phyloP scores from a whole-genome alignment of 768 basidiomycete genomes.

The Hygrocybe punicea region DNA sequence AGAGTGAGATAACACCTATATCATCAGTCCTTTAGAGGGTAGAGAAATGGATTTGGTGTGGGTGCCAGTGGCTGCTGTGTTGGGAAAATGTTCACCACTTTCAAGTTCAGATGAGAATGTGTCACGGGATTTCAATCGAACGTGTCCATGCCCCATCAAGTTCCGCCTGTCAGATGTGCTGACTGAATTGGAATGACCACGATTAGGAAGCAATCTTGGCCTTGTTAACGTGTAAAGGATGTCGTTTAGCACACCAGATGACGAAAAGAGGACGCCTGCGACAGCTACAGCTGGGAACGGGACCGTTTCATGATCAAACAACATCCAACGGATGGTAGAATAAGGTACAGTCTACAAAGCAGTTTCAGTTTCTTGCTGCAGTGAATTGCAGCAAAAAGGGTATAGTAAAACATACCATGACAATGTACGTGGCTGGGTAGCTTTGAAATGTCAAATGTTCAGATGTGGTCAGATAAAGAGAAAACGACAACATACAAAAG shows the following conservation, averaged over 20 bases:
- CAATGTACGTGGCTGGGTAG: conserved; percentile 31
- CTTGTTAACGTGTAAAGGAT: conserved; percentile 4
- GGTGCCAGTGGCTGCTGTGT: no score
- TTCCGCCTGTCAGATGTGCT: no score
- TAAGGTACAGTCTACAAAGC: conserved; percentile 39
- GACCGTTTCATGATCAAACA: conserved; percentile 26
- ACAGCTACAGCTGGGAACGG: conserved; percentile 38
- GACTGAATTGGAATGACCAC: no score
- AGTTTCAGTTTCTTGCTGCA: conserved; percentile 29
- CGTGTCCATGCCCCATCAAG: no score
- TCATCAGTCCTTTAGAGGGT: no score
- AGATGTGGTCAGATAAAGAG: neutral
- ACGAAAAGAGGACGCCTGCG: conserved; percentile 5
- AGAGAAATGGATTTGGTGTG: no score
- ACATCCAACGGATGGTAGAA: conserved; percentile 36
- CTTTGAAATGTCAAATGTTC: conserved; percentile 10
- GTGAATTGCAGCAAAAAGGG: neutral
- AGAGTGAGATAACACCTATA: no score
- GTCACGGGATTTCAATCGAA: no score
- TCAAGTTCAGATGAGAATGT: no score
- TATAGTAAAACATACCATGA: conserved; percentile 6
- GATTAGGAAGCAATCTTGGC: conserved; percentile 2
- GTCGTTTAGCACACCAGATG: conserved; percentile 7
- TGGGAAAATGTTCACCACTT: no score
- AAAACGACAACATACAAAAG: conserved; percentile 35